Evolutionary conservation across 352 stramenopile genomes (phyloP).

Genomic region (Phytopythium sindhum): DNA sequence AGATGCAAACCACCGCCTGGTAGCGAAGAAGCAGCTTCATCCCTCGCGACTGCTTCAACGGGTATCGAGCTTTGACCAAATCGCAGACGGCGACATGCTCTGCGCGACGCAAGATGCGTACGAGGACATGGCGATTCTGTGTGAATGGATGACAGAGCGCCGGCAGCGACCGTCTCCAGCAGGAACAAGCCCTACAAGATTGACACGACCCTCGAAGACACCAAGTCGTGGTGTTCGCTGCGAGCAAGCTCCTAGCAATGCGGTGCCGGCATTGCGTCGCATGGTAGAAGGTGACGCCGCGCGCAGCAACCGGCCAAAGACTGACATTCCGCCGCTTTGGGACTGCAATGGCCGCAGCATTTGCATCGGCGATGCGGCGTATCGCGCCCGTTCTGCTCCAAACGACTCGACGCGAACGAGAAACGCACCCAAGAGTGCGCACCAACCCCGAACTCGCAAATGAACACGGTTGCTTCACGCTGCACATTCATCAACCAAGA

Average conservation of each 20-base stretch:
- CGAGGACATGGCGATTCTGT: constrained; percentile 71
- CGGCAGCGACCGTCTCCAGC: constrained; percentile 4
- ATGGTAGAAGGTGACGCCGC: constrained; percentile 3
- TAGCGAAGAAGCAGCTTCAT: constrained; percentile 9
- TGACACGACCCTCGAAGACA: background rate
- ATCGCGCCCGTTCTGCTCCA: background rate
- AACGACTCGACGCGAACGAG: background rate
- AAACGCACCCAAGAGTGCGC: background rate
- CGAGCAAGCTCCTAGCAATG: background rate
- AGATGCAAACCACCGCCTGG: background rate
- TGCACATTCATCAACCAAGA: constrained; percentile 1
- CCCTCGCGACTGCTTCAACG: constrained; percentile 28
- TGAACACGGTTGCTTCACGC: background rate
- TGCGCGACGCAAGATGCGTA: constrained; percentile 58
- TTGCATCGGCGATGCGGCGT: constrained; percentile 9
- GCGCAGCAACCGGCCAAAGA: constrained; percentile 3
- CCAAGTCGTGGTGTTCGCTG: background rate
- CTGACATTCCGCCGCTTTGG: constrained; percentile 26
- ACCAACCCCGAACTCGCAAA: background rate
- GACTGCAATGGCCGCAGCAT: constrained; percentile 54
- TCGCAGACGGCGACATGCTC: constrained; percentile 51
- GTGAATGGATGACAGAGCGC: constrained; percentile 51
- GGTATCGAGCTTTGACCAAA: constrained; percentile 30
- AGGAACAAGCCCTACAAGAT: background rate
- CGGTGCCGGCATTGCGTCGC: constrained; percentile 6